Evolutionary conservation across 306 rosid species (phyloP).

Genomic region (Urtica urens): DNA sequence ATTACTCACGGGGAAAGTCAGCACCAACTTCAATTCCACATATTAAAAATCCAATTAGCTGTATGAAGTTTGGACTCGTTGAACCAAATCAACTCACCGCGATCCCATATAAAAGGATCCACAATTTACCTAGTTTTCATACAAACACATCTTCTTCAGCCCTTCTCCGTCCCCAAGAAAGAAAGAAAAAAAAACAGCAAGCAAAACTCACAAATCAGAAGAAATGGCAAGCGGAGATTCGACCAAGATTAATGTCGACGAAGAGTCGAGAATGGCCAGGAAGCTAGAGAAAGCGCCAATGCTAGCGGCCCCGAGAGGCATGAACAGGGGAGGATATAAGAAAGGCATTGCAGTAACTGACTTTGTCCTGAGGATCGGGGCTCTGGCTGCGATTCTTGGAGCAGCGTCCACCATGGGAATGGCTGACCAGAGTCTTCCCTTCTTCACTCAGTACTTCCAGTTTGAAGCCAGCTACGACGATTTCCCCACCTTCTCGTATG

Average conservation of each 20-base stretch:
- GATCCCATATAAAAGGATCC: not conserved
- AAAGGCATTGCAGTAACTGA: constrained; percentile 50
- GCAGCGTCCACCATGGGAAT: constrained; percentile 45
- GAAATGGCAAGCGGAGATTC: constrained; percentile 30
- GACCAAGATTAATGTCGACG: constrained; percentile 17
- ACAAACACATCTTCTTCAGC: constrained; percentile 1
- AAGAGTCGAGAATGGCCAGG: constrained; percentile 26
- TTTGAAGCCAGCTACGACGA: constrained; percentile 58
- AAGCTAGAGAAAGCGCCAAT: constrained; percentile 34
- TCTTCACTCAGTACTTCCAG: constrained; percentile 66
- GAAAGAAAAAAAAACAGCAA: not conserved
- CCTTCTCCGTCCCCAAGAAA: not conserved
- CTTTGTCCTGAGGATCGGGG: constrained; percentile 50
- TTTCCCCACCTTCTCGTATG: constrained; percentile 48
- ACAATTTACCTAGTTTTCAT: not conserved
- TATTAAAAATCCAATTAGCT: not conserved
- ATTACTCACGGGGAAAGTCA: constrained; percentile 4
- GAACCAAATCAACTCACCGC: constrained; percentile 2
- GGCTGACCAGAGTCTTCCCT: constrained; percentile 46
- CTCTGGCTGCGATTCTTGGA: constrained; percentile 29
- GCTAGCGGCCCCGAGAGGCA: constrained; percentile 10
- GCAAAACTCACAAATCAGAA: not conserved
- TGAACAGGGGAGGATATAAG: constrained; percentile 31
- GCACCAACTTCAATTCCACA: constrained; percentile 7
- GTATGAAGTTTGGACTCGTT: not conserved